Evolutionary conservation across 768 basidiomycete species (phyloP).

Genomic region (Asterophora lycoperdoides): DNA sequence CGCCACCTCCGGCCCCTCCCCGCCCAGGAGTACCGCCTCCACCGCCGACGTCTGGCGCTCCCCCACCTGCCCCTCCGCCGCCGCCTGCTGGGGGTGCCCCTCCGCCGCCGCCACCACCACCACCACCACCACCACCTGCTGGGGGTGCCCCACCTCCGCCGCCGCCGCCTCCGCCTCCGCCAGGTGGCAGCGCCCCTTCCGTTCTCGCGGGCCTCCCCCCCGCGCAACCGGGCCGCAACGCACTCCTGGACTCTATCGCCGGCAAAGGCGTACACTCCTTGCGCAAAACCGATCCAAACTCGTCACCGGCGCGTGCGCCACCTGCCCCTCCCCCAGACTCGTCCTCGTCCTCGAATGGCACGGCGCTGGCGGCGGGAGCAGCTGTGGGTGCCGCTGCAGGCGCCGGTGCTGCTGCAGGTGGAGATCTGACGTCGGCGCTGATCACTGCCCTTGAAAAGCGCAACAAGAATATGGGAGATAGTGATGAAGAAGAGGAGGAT

Average conservation of each 20-base stretch:
- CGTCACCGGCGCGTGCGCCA: conserved; percentile 10
- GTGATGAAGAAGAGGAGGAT: conserved; percentile 75
- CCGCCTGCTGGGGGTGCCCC: no score
- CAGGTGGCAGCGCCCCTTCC: conserved; percentile 20
- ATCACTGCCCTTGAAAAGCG: conserved; percentile 79
- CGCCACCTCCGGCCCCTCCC: conserved; percentile 20
- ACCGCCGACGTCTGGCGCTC: no score
- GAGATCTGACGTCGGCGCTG: conserved; percentile 76
- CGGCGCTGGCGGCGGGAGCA: conserved; percentile 30
- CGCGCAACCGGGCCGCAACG: conserved; percentile 50
- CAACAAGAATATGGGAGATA: conserved; percentile 85
- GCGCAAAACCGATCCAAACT: conserved; percentile 13
- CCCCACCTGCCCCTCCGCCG: no score
- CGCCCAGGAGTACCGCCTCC: conserved; percentile 24
- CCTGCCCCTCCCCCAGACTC: conserved; percentile 12
- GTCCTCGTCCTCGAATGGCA: conserved; percentile 22
- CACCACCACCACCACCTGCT: conserved; percentile 35
- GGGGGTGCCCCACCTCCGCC: conserved; percentile 37
- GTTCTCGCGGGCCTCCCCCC: conserved; percentile 37
- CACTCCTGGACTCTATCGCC: conserved; percentile 14
- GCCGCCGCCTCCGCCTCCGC: conserved; percentile 33
- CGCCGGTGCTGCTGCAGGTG: conserved; percentile 46
- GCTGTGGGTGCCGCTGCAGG: conserved; percentile 33
- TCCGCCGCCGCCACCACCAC: conserved; percentile 20
- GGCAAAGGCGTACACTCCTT: conserved; percentile 14